Base-by-base conservation (phyloP, 2,329 filamentous ascomycete genomes). In the Microsporum canis region DNA sequence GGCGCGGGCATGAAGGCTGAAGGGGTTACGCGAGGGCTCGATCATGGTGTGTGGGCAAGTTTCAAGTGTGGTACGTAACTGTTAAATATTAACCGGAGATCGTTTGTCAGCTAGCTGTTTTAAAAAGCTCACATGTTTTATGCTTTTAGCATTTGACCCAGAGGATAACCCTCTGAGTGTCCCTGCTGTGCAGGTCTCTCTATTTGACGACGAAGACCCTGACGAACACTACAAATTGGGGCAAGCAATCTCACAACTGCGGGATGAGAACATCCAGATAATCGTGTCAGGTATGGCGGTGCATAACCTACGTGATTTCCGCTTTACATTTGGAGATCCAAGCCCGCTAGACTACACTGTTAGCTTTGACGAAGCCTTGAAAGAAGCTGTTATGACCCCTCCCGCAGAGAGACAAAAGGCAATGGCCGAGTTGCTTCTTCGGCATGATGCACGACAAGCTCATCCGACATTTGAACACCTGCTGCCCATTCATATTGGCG, bases 251-350 rank as follows among this genome's bases (percentile, higher is more conserved):
- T 75, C 82, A 6, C 72, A 78, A n/a, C 78, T 91, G 1, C 81
- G 88, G 14, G 83, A 88, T 14, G 81, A 88, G 60, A 82, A 82
- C 17, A 79, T 89, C 58, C 77, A 87, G 57, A 84, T 91, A 62
- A 82, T 91, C 53, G 82, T 82, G 29, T 86, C 86, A 0, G 88
- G 88, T 8, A 89, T 90, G 86, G 85, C 86, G 0, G 87, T 88
- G 27, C 86, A 88, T 67, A 88, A 88, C 66, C 75, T 88, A 39
- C 77, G 82, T 0, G 82, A 88, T 64, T 58, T 83, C 66, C 74
- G 73, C 17, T 75, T 77, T 66, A 71, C 74, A 12, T 3, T 3
- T 7, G 77, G 76, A 5, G 72, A 77, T 53, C 72, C 76, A 8
- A 67, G 66, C 7, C 79, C 82, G 0, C 64, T 84, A 66, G 80